These are phyloP conservation scores for Boletellus deceptivus DNA, from an alignment of 1,284 basidiomycete species.

Conservation along the genomic window DNA sequence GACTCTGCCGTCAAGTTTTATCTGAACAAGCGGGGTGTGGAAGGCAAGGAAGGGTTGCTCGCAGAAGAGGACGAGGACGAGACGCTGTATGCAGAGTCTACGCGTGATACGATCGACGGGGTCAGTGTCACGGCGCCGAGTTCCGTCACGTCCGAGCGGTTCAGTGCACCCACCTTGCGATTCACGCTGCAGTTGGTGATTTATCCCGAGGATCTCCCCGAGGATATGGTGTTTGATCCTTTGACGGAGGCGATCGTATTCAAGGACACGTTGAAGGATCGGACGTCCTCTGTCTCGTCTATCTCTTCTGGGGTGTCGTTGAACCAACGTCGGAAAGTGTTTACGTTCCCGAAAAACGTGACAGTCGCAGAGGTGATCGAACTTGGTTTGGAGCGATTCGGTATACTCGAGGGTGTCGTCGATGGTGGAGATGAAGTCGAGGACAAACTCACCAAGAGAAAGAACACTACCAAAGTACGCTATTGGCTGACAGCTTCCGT, in stretches of 20 bases:
- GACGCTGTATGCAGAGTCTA: slow-evolving; percentile 44
- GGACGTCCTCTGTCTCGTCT: slow-evolving; percentile 42
- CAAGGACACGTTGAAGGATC: slow-evolving; percentile 61
- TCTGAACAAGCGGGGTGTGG: slow-evolving; percentile 62
- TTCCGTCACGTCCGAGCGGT: slow-evolving; percentile 61
- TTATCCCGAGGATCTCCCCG: slow-evolving; percentile 86
- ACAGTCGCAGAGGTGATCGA: slow-evolving; percentile 97
- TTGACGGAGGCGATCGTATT: slow-evolving; percentile 89
- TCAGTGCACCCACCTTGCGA: slow-evolving; percentile 75
- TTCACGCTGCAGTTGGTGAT: slow-evolving; percentile 88
- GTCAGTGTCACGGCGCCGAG: slow-evolving; percentile 43
- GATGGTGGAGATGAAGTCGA: slow-evolving; percentile 98
- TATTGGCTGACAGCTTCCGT: slow-evolving; percentile 70
- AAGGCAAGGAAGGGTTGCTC: slow-evolving; percentile 32
- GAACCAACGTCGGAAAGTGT: slow-evolving; percentile 67
- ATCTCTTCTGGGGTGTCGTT: slow-evolving; percentile 55
- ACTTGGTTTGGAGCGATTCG: slow-evolving; percentile 86
- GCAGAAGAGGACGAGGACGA: slow-evolving; percentile 44
- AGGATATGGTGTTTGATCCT: slow-evolving; percentile 91
- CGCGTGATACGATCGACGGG: slow-evolving; percentile 36
- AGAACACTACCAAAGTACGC: slow-evolving; percentile 75
- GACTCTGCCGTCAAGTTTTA: slow-evolving; percentile 97
- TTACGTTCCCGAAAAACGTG: slow-evolving; percentile 89
- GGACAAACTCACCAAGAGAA: slow-evolving; percentile 80
- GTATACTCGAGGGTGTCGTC: slow-evolving; percentile 92